Conservation (phyloP, 331 rosid species). For the Pyrus hybrid region DNA sequence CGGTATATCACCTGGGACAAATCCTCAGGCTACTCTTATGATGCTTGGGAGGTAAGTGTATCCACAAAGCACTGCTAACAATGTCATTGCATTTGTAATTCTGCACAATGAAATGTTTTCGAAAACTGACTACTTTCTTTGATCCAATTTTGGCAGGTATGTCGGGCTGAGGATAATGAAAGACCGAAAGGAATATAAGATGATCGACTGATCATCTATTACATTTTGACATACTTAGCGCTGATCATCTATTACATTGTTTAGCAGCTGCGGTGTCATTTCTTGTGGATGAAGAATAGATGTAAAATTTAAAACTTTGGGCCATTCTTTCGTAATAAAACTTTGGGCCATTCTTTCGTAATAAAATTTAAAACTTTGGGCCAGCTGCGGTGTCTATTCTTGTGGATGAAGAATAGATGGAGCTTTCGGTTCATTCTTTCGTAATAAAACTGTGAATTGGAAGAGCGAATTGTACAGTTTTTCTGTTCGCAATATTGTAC, state of each 20-base stretch:
- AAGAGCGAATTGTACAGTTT: not conserved
- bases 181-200: constrained; percentile 23
- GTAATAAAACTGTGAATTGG: not conserved
- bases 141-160: constrained; percentile 34
- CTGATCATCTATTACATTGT: not conserved
- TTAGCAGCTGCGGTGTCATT: not conserved
- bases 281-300: not conserved
- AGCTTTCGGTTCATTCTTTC: too few species aligned
- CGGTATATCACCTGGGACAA: constrained; percentile 72
- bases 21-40: constrained; percentile 88
- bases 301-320: too few species aligned
- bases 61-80: not conserved
- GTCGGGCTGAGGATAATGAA: constrained; percentile 43
- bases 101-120: not conserved
- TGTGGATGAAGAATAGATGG: too few species aligned
- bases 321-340: too few species aligned
- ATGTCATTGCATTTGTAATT: not conserved
- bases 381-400: too few species aligned
- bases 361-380: too few species aligned
- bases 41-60: constrained; percentile 70
- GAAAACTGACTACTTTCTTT: not conserved
- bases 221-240: not conserved
- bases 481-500: not conserved
- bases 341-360: too few species aligned
- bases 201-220: constrained; percentile 6